Evolutionary conservation across 352 stramenopile genomes (phyloP).

Genomic region (Phytopythium sindhum): DNA sequence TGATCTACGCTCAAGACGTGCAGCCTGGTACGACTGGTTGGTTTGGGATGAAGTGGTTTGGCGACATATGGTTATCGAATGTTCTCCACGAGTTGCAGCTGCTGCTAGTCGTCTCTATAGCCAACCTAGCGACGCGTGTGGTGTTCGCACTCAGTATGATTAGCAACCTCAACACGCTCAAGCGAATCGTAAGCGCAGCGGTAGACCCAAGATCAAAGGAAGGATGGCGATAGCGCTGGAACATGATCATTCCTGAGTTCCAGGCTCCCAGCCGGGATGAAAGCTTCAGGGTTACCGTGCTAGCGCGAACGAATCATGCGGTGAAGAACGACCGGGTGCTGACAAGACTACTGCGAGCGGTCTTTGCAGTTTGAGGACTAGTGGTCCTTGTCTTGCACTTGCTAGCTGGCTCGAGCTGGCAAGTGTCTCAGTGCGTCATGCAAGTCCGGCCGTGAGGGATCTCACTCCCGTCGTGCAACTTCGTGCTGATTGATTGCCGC

Average conservation of each 20-base stretch:
- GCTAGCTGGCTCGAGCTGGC: constrained; percentile 3
- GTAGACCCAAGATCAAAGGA: neutral
- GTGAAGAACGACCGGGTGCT: neutral
- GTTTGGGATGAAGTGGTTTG: constrained; percentile 14
- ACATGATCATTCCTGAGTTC: neutral
- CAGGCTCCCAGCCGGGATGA: neutral
- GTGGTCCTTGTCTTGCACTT: constrained; percentile 19
- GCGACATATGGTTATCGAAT: constrained; percentile 18
- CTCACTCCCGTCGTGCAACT: constrained; percentile 16
- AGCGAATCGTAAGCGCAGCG: constrained; percentile 15
- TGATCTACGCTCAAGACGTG: constrained; percentile 14
- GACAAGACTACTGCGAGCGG: constrained; percentile 6
- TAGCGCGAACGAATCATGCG: neutral
- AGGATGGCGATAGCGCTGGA: neutral
- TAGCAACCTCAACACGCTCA: constrained; percentile 25
- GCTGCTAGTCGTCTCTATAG: constrained; percentile 32
- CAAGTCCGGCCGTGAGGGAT: constrained; percentile 25
- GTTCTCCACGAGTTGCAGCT: constrained; percentile 23
- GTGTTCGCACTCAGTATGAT: constrained; percentile 37
- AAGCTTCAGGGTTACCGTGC: neutral
- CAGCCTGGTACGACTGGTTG: constrained; percentile 7
- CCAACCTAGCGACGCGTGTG: constrained; percentile 24
- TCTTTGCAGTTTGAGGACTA: constrained; percentile 20
- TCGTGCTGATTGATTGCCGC: constrained; percentile 24
- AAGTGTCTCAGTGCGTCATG: constrained; percentile 16